Evolutionary conservation across 805 yeast species (phyloP), one percentile per base, ranked within the genome.

Genomic region (Yarrowia osloensis): DNA sequence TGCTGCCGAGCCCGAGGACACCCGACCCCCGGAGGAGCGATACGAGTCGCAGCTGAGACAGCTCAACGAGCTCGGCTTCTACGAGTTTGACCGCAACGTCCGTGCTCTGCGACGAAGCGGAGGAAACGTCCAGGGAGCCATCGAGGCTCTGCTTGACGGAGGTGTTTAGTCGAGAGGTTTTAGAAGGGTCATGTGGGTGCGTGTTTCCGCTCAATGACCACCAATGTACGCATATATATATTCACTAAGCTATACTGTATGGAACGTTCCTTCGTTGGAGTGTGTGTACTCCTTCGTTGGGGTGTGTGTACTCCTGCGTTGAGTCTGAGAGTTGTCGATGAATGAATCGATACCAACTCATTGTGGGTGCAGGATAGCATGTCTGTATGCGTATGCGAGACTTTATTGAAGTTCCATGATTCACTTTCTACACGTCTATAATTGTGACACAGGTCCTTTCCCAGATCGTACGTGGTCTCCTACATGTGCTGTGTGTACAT

Each of bases 111-210:
- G 98, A 80, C 86, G 98, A 79, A 86, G 94, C 67, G 99, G 99
- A 37, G 99, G 99, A 9, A 90, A 93, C 70, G 98, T 94, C 28
- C 97, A 94, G 79, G 98, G 98, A 54, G 99, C 99, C 12, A 82
- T 94, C 63, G 98, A 94, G 77, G 90, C 91, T 66, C 80, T 93
- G 72, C 82, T 93, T 68, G 88, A 83, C 69, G 90, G 89, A 29
- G 78, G 79, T 67, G 82, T 84, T 47, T 85, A 76, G 24, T 46
- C 44, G 46, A 15, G 46, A 54, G 46, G 26, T 26, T 7, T 37
- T 54, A 37, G 31, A 37, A 54, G 46, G 46, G 22, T 2, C 15
- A n/a, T 6, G 26, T 3, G 57, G 24, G 31, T 1, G 24, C 17
- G 21, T 26, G 46, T 40, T 40, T 12, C 33, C 17, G 44, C 44